Conservation (phyloP, 2,329 filamentous ascomycete genomes). For the Sarocladium kiliense region DNA sequence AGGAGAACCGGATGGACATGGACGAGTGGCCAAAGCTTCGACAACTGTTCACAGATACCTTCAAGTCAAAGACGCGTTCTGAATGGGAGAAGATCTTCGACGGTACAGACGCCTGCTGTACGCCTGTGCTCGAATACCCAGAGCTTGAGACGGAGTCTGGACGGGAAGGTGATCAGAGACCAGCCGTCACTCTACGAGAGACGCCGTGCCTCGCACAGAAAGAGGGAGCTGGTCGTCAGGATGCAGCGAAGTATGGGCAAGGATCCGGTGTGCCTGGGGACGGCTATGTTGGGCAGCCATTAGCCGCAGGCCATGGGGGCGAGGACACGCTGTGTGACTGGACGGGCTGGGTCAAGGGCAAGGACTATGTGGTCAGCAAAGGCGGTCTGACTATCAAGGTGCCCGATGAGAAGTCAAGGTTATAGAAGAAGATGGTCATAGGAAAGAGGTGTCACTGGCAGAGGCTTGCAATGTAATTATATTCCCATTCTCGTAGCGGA, state of each 20-base stretch:
- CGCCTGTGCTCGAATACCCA: slow-evolving; percentile 72
- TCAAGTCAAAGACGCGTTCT: slow-evolving; percentile 62
- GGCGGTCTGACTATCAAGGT: slow-evolving; percentile 53
- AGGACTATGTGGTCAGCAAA: slow-evolving; percentile 61
- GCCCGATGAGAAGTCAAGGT: slow-evolving; percentile 21
- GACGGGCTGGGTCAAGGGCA: slow-evolving; percentile 71
- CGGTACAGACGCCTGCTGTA: slow-evolving; percentile 85
- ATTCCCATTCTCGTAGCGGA: not conserved
- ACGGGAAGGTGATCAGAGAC: slow-evolving; percentile 65
- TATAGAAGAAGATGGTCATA: slow-evolving; percentile 18
- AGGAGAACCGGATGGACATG: slow-evolving; percentile 52
- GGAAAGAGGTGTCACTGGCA: not conserved
- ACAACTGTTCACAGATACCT: slow-evolving; percentile 53
- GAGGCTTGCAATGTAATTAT: not conserved
- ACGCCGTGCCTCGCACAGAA: slow-evolving; percentile 65
- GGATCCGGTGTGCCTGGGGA: slow-evolving; percentile 59
- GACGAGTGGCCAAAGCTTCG: slow-evolving; percentile 64
- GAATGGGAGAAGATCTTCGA: slow-evolving; percentile 89
- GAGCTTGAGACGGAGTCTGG: slow-evolving; percentile 55
- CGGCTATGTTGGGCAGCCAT: slow-evolving; percentile 57
- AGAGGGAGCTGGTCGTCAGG: slow-evolving; percentile 28
- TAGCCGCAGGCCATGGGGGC: slow-evolving; percentile 67
- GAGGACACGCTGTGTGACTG: slow-evolving; percentile 64
- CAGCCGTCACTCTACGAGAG: slow-evolving; percentile 60
- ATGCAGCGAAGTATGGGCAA: slow-evolving; percentile 49